A percentile compares a stretch with the other conserved stretches of the same genome.
Evolutionary conservation across 192 early-diverging fungal species (phyloP).

Genomic region (Spizellomyces sp.): DNA sequence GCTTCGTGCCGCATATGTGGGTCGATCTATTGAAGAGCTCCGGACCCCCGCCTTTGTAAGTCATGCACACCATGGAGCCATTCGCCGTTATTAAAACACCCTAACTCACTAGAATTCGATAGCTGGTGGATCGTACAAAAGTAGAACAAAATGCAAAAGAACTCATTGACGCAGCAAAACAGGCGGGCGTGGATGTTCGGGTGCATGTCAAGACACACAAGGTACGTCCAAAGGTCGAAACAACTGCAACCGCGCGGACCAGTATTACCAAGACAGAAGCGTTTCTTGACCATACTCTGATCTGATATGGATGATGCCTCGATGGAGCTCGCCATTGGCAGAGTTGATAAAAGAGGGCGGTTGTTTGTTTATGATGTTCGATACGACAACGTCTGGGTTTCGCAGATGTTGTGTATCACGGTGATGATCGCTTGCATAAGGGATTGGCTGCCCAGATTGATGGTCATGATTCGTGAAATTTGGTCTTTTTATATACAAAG

Average conservation of each 20-base stretch:
- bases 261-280: background rate
- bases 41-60: slow-evolving; percentile 18
- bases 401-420: too few relatives aligned
- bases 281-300: too few relatives aligned
- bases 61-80: background rate
- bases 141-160: slow-evolving; percentile 11
- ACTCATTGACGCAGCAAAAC: slow-evolving; percentile 8
- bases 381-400: too few relatives aligned
- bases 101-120: background rate
- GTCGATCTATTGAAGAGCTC: slow-evolving; percentile 2
- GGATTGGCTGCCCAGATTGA: too few relatives aligned
- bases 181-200: slow-evolving; percentile 9
- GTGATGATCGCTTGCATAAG: too few relatives aligned
- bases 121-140: slow-evolving; percentile 7
- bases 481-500: too few relatives aligned
- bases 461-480: too few relatives aligned
- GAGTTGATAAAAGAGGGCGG: too few relatives aligned
- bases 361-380: too few relatives aligned
- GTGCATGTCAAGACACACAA: slow-evolving; percentile 35
- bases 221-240: slow-evolving; percentile 8
- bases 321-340: too few relatives aligned
- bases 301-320: too few relatives aligned
- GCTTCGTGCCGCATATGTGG: slow-evolving; percentile 10
- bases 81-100: background rate
- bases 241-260: background rate